Evolutionary conservation across 192 early-diverging fungal species (phyloP), one percentile per base, ranked within the genome.

Genomic region (Mycoemilia scoparia): DNA sequence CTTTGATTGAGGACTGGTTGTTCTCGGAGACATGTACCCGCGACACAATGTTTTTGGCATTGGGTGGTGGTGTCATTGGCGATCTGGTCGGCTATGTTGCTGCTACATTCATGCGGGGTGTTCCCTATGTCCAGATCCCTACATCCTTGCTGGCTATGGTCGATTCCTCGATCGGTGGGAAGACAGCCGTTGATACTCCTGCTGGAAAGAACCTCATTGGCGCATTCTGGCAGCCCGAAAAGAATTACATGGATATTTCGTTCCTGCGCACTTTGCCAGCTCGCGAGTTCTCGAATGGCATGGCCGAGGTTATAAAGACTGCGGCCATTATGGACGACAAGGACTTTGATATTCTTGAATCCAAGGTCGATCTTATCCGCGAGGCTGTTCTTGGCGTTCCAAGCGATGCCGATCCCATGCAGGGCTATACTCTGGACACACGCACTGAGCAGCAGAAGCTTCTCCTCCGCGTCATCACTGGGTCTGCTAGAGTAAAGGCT

Each of bases 251-350:
- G 54, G 90, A 98, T 60, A 54, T 87, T 27, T 48, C 65, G 4
- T 84, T 84, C 39, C 60, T 98, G 16, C 59, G 70, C 35, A 90
- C 83, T 7, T 60, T 95, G 30, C 90, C 93, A 1, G 69, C 69
- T 18, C 76, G 93, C 43, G 83, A 93, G 55, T 92, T 93, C 57
- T 67, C 79, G 5, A 95, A 95, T 53, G 93, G 88, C 7, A 82
- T 98, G 78, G 93, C 87, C 4, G 93, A 98, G 57, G 78, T 98
- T 7, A 81, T 98, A 49, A 95, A 97, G 68, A 95, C 90, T 1
- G 90, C 90, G 3, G 87, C 88, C 18, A 88, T 98, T 51, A 88
- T 79, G 77, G 65, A 57, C 30, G 71, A 82, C 29, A 59, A 67
- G 30, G 90, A 95, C 60, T 98, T 98, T 62, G 67, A 71, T 3